Base-by-base conservation (phyloP, 257 asterid genomes). In the Prunella vulgaris region DNA sequence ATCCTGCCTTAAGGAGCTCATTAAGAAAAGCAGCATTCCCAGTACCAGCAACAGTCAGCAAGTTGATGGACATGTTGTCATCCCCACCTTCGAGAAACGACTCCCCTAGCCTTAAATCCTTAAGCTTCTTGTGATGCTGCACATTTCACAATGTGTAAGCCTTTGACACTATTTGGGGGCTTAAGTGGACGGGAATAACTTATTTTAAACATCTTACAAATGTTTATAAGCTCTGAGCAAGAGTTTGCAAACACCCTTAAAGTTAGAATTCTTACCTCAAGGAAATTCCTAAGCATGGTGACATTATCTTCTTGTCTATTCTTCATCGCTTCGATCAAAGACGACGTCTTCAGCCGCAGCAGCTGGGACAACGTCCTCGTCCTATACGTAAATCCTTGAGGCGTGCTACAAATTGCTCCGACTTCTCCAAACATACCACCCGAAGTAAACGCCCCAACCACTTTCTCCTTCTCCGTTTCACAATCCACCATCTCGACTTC, bases 1-100 rank as follows among this genome's bases (percentile, higher is more conserved):
- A 60, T 10, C 96, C 96, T 3, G 94, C 92, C 77, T 84, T 85
- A 17, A 93, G 95, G 54, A 93, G 96, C 80, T 88, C 99, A 24
- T 88, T 84, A 15, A 93, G 94, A 72, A 93, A 90, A 64, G 88
- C 87, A 62, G 97, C 93, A 78, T 93, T 93, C 9, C 97, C 99
- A 2, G 94, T 90, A 18, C 80, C 77, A 7, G 95, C 96, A 42
- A 93, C 94, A 3, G 88, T 86, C 8, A 88, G 70, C 89, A 93
- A 80, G 73, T 85, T 88, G 30, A 90, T 83, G 22, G 89, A 90
- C 86, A 78, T 76, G 82, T 82, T 83, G 0, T 80, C 98, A 5
- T 77, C 92, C 14, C 69, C 90, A 4, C 84, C 84, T 54, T 82
- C 93, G 6, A 85, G 61, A 44, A 88, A 84, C n/a, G 87, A 77